A percentile compares a stretch with the other conserved stretches of the same genome.
phyloP scores from a whole-genome alignment of 352 stramenopile species.

The Phytophthora rubi region DNA sequence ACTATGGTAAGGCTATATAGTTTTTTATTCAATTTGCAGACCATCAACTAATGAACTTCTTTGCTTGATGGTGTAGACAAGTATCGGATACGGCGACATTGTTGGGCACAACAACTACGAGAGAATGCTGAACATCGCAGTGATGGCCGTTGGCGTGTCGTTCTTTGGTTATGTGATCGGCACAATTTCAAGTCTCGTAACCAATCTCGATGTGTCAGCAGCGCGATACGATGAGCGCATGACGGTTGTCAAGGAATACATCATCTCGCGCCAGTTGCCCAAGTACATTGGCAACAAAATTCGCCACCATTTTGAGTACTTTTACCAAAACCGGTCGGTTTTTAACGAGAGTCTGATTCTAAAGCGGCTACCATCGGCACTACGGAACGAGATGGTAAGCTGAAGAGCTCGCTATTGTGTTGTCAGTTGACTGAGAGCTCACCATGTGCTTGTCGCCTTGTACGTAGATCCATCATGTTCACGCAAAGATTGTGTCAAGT shows the following conservation, averaged over 20 bases:
- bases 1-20: conserved; percentile 74
- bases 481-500: conserved; percentile 70
- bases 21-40: neutral
- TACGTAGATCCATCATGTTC: conserved; percentile 74
- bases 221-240: conserved; percentile 82
- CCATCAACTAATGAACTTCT: neutral
- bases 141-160: conserved; percentile 85
- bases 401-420: neutral
- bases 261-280: conserved; percentile 78
- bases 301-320: conserved; percentile 85
- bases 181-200: conserved; percentile 82
- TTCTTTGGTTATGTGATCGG: conserved; percentile 91
- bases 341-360: conserved; percentile 82
- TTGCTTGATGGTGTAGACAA: conserved; percentile 41
- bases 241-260: conserved; percentile 87
- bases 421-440: neutral
- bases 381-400: conserved; percentile 84
- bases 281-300: conserved; percentile 80
- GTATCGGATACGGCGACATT: conserved; percentile 86
- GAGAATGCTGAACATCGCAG: conserved; percentile 68
- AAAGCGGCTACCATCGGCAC: conserved; percentile 63
- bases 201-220: conserved; percentile 77
- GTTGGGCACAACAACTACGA: conserved; percentile 74
- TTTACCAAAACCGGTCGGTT: conserved; percentile 84
- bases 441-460: neutral